Percentiles rank a stretch among this genome's conserved stretches.
Evolutionary conservation across 192 early-diverging fungal genomes (phyloP).

Genomic region (Phycomyces nitens): DNA sequence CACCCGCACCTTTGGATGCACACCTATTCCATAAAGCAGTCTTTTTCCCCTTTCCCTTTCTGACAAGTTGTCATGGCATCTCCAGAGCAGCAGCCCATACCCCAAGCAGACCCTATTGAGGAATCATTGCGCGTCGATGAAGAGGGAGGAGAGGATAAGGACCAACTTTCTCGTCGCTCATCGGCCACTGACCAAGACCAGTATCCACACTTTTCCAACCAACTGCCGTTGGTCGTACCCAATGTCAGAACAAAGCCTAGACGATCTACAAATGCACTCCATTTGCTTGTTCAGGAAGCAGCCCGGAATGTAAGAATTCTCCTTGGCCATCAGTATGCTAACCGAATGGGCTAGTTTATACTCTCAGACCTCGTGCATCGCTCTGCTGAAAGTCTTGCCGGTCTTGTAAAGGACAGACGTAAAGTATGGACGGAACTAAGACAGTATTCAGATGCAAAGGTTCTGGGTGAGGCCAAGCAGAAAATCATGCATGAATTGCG

Average conservation of each 20-base stretch:
- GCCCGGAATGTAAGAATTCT: constrained; percentile 2
- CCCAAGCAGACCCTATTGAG: too few species aligned
- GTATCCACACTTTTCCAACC: neutral
- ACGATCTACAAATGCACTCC: constrained; percentile 19
- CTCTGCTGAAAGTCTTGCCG: constrained; percentile 2
- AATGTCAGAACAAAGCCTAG: constrained; percentile 15
- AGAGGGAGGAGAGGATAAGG: too few species aligned
- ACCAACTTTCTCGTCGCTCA: neutral
- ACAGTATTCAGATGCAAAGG: neutral
- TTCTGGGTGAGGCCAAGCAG: constrained; percentile 4
- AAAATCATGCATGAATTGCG: constrained; percentile 6
- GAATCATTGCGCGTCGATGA: too few species aligned
- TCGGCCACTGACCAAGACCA: neutral
- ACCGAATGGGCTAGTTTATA: constrained; percentile 1
- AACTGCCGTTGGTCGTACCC: neutral
- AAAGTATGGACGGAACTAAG: constrained; percentile 12
- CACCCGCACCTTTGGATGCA: neutral
- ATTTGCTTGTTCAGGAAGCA: constrained; percentile 17
- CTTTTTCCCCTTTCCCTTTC: constrained; percentile 13
- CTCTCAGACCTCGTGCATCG: constrained; percentile 1
- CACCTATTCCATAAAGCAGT: constrained; percentile 2
- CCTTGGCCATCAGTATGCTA: neutral
- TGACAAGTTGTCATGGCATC: neutral
- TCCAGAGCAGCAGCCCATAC: too few species aligned
- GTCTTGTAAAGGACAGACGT: constrained; percentile 11